Evolutionary conservation across 129 eudicot genomes (phyloP), one percentile per base, ranked within the genome.

Genomic region (Lonicera japonica): DNA sequence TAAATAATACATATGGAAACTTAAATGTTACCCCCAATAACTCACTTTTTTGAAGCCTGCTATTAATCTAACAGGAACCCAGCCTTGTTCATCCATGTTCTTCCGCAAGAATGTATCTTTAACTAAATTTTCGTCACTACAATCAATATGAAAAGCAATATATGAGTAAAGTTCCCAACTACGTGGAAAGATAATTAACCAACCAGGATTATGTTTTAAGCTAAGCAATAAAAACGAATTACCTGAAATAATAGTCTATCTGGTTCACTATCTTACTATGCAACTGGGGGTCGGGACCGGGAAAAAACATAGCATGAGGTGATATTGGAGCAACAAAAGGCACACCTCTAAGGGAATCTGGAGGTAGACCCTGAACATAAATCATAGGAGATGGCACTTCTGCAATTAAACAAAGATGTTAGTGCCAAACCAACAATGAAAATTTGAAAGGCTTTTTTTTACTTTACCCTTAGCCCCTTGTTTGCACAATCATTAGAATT

Each of bases 301-400:
- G 61, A 38, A 46, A 34, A 63, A 18, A 72, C 25, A 64, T 20
- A 14, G 59, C 34, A 20, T 22, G 61, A 36, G 67, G 47, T 3
- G 73, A 67, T 11, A 41, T 20, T 22, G 82, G 94, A 57, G 83
- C 36, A 69, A 66, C 83, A 70, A 79, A 57, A 65, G 89, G 82
- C 76, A 80, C 24, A 72, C 39, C 87, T 43, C 82, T 77, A 15
- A 70, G 67, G 8, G 84, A 63, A 4, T 85, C 87, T 5, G 83
- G 77, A 24, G 63, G 54, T 69, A 62, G 74, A 45, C 82, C 87
- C 68, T 67, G 83, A 60, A 78, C 64, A 78, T 72, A 83, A 19
- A 77, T 53, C 69, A 80, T 55, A 34, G 73, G 64, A 16, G 76
- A 21, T 40, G 78, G 76, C 74, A 79, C 61, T 51, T 86, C 97